Base-by-base conservation (phyloP, 495 filamentous ascomycete species). In the Xylaria scruposa region DNA sequence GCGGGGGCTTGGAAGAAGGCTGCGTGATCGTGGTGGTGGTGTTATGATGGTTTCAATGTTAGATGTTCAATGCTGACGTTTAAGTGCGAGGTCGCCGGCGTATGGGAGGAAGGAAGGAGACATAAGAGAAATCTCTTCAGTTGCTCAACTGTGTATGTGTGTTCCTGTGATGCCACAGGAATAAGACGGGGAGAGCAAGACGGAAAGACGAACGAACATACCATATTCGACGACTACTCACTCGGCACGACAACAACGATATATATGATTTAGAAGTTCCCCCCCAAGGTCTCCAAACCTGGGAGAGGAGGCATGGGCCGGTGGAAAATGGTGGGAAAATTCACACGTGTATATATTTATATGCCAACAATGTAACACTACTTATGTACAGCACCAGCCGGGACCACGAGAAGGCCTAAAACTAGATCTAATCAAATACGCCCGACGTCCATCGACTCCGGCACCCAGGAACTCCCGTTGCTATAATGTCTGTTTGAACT, bases 321-420 rank as follows among this genome's bases (percentile, higher is more conserved):
- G 53, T 44, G 60, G 5, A 46, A 72, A 46, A 26, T 15, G 58
- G 40, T 63, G 4, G 29, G 59, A n/a, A 54, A 26, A 46, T 66
- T 19, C 38, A 19, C 59, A 61, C 56, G 42, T 29, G n/a, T 73
- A 69, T 51, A 63, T 77, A 72, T 76, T 67, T 72, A 75, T 77
- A 75, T 65, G 51, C 61, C 44, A 69, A 70, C 70, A 66, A 72
- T 76, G 73, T 73, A 78, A 73, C 44, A 67, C 40, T 71, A 71
- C 36, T 46, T 73, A 75, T 78, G 77, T 75, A 77, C 66, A 73
- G 73, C 66, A 54, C 72, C 40, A 17, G 49, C 54, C 59, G 38
- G 33, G 47, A 44, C 26, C 33, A 53, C 68, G 53, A 4, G 42
- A 53, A 31, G 68, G 61, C 66, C 67, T 53, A 51, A 73, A 36